phyloP scores from a whole-genome alignment of 257 asterid genomes.

The Cynanchum wilfordii region DNA sequence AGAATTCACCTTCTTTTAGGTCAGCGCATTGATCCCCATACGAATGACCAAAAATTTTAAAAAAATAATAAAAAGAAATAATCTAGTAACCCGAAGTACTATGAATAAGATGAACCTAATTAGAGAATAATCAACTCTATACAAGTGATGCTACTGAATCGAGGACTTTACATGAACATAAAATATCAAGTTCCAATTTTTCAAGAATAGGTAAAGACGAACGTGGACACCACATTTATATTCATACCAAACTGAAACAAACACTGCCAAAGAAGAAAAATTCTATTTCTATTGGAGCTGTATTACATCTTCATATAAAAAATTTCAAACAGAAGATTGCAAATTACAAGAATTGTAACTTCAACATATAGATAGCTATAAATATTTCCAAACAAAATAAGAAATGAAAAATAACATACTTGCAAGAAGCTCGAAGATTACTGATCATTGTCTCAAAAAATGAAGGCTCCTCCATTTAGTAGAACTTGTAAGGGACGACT shows the following conservation, averaged over 20 bases:
- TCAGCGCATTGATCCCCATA: neutral
- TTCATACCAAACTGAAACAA: neutral
- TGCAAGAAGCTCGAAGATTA: slow-evolving; percentile 71
- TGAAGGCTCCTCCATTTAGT: slow-evolving; percentile 52
- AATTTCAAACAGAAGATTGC: neutral
- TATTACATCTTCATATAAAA: neutral
- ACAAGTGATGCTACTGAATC: neutral
- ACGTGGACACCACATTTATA: neutral
- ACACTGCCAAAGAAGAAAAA: neutral
- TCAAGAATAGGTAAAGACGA: neutral
- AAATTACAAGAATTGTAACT: neutral
- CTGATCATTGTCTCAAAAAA: slow-evolving; percentile 50
- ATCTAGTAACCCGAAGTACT: neutral
- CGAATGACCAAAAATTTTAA: neutral
- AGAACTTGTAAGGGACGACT: neutral
- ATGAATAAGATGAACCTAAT: neutral
- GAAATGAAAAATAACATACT: slow-evolving; percentile 26
- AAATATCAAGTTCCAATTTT: neutral
- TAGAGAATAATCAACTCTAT: neutral
- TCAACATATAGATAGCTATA: neutral
- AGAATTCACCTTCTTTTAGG: neutral
- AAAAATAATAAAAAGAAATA: no score
- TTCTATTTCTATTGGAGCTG: neutral
- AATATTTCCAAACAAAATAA: neutral
- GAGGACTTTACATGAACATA: neutral